Evolutionary conservation across 495 filamentous ascomycete genomes (phyloP).

Genomic region (Aspergillus ostianus): DNA sequence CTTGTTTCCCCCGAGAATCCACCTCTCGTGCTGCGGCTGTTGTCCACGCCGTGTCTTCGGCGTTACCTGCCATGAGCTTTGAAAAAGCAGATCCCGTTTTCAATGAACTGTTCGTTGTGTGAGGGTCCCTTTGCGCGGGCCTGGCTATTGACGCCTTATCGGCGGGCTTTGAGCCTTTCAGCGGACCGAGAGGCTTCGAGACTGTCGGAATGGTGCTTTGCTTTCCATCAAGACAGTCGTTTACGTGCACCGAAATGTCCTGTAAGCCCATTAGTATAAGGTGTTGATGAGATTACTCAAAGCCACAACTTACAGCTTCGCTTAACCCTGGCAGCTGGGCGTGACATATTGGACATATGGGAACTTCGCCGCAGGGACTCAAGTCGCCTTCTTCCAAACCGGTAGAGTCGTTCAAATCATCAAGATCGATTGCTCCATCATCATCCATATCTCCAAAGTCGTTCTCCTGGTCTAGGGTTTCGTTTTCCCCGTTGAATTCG

Average conservation of each 20-base stretch:
- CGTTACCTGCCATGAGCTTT: constrained; percentile 86
- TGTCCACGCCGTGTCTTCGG: constrained; percentile 88
- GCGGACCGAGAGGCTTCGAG: constrained; percentile 12
- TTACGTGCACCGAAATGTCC: constrained; percentile 72
- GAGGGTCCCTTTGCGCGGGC: constrained; percentile 76
- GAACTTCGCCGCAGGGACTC: constrained; percentile 15
- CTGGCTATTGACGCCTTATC: constrained; percentile 66
- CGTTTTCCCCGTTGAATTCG: constrained; percentile 35
- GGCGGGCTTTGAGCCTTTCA: constrained; percentile 50
- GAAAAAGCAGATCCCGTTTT: constrained; percentile 69
- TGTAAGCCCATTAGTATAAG: constrained; percentile 16
- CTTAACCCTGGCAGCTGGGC: constrained; percentile 56
- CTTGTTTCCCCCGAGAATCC: constrained; percentile 79
- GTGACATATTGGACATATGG: constrained; percentile 74
- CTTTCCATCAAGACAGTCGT: constrained; percentile 86
- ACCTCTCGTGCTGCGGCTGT: constrained; percentile 76
- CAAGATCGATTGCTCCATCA: constrained; percentile 17
- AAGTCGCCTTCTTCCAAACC: constrained; percentile 46
- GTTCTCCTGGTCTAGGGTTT: constrained; percentile 42
- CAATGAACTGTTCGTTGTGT: constrained; percentile 44
- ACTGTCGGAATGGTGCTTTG: constrained; percentile 48
- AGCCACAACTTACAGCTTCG: constrained; percentile 46
- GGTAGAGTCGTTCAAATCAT: constrained; percentile 21
- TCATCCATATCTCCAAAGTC: constrained; percentile 28
- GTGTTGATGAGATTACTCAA: neutral